These are phyloP conservation scores for Eucalyptus erythrocorys DNA, from an alignment of 345 rosid species.

Conservation along the genomic window DNA sequence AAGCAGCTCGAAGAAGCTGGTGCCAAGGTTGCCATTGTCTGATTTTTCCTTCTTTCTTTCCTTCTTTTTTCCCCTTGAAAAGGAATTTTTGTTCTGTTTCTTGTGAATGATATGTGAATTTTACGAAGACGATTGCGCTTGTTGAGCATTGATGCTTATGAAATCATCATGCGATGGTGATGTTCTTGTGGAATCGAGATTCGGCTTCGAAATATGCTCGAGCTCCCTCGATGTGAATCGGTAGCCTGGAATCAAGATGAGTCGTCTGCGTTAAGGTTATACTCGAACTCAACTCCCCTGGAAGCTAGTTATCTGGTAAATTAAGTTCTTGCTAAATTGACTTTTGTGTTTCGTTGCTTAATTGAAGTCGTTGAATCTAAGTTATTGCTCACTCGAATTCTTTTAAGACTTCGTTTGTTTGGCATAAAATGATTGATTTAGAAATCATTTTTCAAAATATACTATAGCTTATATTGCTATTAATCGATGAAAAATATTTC, in stretches of 20 bases:
- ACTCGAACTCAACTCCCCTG: not conserved
- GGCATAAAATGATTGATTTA: rapidly evolving
- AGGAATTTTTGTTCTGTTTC: not conserved
- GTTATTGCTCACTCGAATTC: not conserved
- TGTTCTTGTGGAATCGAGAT: not conserved
- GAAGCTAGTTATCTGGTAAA: not conserved
- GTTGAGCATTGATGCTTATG: not conserved
- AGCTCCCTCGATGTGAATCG: not conserved
- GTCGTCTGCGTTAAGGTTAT: not conserved
- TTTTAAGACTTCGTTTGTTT: not conserved
- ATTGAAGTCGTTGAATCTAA: not conserved
- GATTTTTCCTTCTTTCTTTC: not conserved
- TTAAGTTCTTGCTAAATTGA: not conserved
- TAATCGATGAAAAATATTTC: rapidly evolving
- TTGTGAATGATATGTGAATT: not conserved
- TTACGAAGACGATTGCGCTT: not conserved
- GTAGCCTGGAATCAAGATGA: not conserved
- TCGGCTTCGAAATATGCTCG: not conserved
- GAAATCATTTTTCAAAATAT: not conserved
- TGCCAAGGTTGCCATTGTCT: slow-evolving; percentile 53
- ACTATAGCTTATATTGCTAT: rapidly evolving
- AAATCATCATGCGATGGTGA: not conserved
- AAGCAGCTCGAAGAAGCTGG: slow-evolving; percentile 86
- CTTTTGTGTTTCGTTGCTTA: not conserved
- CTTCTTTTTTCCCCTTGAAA: rapidly evolving